Evolutionary conservation across 2,329 filamentous ascomycete genomes (phyloP).

Genomic region (Colletotrichum spaethianum): DNA sequence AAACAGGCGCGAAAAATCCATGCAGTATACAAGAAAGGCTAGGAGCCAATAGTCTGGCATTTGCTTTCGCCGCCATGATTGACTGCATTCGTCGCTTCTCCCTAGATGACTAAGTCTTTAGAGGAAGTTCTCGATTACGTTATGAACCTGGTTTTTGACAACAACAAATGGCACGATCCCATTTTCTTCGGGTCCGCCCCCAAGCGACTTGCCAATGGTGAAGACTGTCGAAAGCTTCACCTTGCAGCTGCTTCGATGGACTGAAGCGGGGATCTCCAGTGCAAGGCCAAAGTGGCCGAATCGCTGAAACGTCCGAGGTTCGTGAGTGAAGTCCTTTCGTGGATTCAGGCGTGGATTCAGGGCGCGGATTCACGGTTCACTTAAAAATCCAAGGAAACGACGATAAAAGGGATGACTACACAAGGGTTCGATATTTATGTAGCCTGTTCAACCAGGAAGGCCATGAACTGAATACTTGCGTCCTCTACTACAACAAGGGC

Average conservation of each 20-base stretch:
- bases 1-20: no score
- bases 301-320: neutral
- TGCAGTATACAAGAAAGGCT: no score
- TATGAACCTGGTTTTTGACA: neutral
- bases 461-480: neutral
- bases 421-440: neutral
- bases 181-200: constrained; percentile 4
- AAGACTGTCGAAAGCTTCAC: neutral
- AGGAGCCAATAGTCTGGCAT: no score
- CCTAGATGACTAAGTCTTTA: neutral
- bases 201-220: neutral
- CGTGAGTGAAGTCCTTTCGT: neutral
- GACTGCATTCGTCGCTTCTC: neutral
- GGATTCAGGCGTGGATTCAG: neutral
- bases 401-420: neutral
- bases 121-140: neutral
- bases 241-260: neutral
- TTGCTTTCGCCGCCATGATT: no score
- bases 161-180: neutral
- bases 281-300: neutral
- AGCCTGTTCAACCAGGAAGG: neutral
- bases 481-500: constrained; percentile 13
- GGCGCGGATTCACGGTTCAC: neutral
- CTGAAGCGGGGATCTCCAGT: neutral
- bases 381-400: constrained; percentile 7